Base-by-base conservation (phyloP, 257 asterid species). In the Solanum raphanifolium region DNA sequence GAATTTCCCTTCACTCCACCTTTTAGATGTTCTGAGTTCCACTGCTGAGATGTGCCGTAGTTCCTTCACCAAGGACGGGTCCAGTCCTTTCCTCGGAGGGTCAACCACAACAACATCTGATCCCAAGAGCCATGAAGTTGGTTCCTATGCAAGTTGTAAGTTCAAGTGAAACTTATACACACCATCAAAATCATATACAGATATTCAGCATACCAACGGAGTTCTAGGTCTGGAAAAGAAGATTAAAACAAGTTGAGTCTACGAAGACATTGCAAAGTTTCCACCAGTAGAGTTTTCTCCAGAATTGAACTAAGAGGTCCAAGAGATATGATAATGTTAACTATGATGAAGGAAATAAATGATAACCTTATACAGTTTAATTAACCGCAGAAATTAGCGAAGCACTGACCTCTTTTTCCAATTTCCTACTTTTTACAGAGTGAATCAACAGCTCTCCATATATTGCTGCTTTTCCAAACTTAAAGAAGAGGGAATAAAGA, bases 11-110 rank as follows among this genome's bases (percentile, higher is more conserved):
- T 46, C 55, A 60, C 84, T 41, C 68, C 83, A 96, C 99, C 98
- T 92, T 88, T 94, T 91, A 58, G 89, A 87, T 81, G 89, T 69
- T 88, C 92, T 95, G 68, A 86, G 89, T 87, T 93, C 92, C 85
- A 87, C 4, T 43, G 86, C 89, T 75, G 96, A 86, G 79, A 94
- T 60, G 41, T 93, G 90, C 90, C 87, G 92, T 84, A 96, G 89
- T 71, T 95, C 98, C 88, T 69, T 74, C 62, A 95, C 87, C 91
- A 96, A 90, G 89, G 99, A 94, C 31, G 90, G 93, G 88, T 94
- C 97, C 73, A 96, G 93, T 87, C 99, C 99, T 89, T 96, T 96
- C 89, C 99, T 91, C 8, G 99, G 98, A 88, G 99, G 98, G 90
- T 96, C 99, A 91, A 96, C 99, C 91, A 96, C 96, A 84, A 96